Conservation (phyloP, 768 basidiomycete genomes). For the Kwoniella newhampshirensis region DNA sequence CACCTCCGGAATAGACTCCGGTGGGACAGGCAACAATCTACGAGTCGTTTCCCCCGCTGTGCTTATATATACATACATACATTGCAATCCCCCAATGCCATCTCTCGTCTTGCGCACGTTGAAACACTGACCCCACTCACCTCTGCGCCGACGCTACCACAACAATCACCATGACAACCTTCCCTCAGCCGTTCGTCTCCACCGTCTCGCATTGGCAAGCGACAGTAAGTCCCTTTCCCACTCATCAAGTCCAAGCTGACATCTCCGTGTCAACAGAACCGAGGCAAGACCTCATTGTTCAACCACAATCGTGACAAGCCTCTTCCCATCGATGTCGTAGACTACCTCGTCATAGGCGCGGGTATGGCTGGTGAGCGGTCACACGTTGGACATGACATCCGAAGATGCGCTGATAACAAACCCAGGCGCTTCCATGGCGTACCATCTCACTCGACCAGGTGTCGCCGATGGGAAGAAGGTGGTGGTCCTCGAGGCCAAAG, state of each 20-base stretch:
- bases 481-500: constrained; percentile 35
- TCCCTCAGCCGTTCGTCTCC: constrained; percentile 41
- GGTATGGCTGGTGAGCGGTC: constrained; percentile 28
- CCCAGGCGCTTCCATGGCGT: constrained; percentile 38
- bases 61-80: too few species aligned
- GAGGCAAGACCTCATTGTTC: constrained; percentile 25
- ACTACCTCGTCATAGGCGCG: constrained; percentile 30
- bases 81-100: too few species aligned
- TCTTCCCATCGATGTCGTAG: constrained; percentile 20
- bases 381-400: neutral
- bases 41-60: too few species aligned
- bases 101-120: too few species aligned
- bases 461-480: constrained; percentile 20
- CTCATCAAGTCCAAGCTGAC: neutral
- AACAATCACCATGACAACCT: constrained; percentile 30
- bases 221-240: constrained; percentile 17
- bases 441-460: constrained; percentile 32
- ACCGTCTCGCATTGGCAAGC: constrained; percentile 47
- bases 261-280: constrained; percentile 20
- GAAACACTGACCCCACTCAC: too few species aligned
- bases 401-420: neutral
- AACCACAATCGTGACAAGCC: constrained; percentile 12
- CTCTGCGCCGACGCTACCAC: too few species aligned
- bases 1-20: neutral
- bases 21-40: too few species aligned